Evolutionary conservation across 2,329 filamentous ascomycete genomes (phyloP), one percentile per base, ranked within the genome.

Genomic region (Fusarium sp.): DNA sequence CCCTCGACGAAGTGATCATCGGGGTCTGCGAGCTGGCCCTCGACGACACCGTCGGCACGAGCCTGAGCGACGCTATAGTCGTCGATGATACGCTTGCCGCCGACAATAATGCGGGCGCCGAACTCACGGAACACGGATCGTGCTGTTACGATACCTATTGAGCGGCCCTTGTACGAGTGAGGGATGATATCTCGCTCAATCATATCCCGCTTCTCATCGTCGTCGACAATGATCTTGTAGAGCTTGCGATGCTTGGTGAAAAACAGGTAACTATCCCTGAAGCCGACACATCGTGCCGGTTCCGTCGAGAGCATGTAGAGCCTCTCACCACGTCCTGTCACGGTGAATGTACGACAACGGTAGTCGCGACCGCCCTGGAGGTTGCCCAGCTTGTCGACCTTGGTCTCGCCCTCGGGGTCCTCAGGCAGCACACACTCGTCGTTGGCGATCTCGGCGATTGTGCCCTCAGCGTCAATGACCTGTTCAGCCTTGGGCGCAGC

Each of bases 251-350:
- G 96, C 81, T 98, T 99, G 69, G 96, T 96, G 84, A 99, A 99
- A 85, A 99, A 97, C 25, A 99, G 88, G 77, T 99, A 99, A 70
- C 94, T 97, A 84, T 99, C 96, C 72, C 96, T 88, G 85, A 99
- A 99, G 14, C 96, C 96, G 60, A 97, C 94, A 76, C 96, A 98
- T 70, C 96, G 91, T 23, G 96, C 96, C 5, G 96, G 96, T 77
- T 99, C 96, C 4, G 96, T 99, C 3, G 96, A 98, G 80, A 99
- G 83, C 96, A 99, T 99, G 87, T 99, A 99, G 10, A 97, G 88
- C 61, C 94, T 85, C 54, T 95, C 87, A 36, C 91, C 93, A 70
- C 94, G 89, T 59, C 93, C 93, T 16, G 89, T 86, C 69, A 99
- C 91, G 7, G 91, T 97, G 79, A 99, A 99, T 1, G 95, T 97